phyloP scores from a whole-genome alignment of 2,329 filamentous ascomycete species.

The Fusarium algeriense region DNA sequence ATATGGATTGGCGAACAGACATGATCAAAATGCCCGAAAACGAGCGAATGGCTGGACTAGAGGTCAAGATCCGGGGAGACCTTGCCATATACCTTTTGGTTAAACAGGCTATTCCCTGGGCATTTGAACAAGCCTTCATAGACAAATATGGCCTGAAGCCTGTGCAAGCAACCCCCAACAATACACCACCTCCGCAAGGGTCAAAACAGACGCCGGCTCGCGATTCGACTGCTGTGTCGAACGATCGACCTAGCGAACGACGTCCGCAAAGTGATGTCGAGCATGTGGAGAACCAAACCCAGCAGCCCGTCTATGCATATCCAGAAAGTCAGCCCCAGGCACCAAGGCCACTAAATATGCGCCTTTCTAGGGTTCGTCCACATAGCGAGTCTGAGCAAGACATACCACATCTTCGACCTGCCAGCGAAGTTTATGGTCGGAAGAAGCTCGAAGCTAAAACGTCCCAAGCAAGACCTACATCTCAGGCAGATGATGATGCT shows the following conservation, averaged over 20 bases:
- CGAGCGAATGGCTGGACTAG: slow-evolving; percentile 49
- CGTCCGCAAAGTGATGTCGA: not conserved
- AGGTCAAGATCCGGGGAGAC: slow-evolving; percentile 47
- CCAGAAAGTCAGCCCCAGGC: not conserved
- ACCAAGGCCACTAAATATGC: not conserved
- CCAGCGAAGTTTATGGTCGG: slow-evolving; percentile 50
- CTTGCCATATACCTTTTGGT: slow-evolving; percentile 53
- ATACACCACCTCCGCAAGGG: not conserved
- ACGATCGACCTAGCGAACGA: not conserved
- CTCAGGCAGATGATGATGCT: not conserved
- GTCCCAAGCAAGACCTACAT: slow-evolving; percentile 1
- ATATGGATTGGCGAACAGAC: slow-evolving; percentile 59
- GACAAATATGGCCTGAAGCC: slow-evolving; percentile 6
- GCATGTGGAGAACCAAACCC: not conserved
- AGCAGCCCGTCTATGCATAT: not conserved
- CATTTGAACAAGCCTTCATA: slow-evolving; percentile 44
- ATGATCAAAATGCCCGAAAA: slow-evolving; percentile 60
- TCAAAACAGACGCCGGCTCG: not conserved
- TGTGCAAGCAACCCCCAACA: not conserved
- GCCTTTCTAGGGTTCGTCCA: not conserved
- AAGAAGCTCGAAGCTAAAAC: slow-evolving; percentile 15
- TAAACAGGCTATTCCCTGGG: slow-evolving; percentile 55
- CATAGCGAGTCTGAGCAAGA: slow-evolving; percentile 13
- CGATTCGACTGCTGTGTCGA: not conserved
- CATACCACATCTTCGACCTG: slow-evolving; percentile 44